Conservation (phyloP, 768 basidiomycete genomes). For the Suillus weaverae region DNA sequence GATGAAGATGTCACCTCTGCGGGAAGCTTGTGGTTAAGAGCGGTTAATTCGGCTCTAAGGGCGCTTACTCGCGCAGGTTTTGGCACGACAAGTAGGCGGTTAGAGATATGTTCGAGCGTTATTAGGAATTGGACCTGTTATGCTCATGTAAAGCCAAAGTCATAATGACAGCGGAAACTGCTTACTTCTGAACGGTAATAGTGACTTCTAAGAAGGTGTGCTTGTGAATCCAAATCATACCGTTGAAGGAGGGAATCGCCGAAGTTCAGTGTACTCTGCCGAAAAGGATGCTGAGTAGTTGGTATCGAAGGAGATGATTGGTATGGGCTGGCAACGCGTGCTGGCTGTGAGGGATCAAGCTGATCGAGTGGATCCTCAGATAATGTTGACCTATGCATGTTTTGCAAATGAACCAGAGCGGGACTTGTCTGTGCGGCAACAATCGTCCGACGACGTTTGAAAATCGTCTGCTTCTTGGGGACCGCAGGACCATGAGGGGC, state of each 20-base stretch:
- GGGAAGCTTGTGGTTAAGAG: conserved; percentile 92
- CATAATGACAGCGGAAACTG: conserved; percentile 7
- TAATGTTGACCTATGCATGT: conserved; percentile 50
- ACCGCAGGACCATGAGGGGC: conserved; percentile 12
- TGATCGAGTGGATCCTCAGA: conserved; percentile 80
- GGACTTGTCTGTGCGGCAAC: conserved; percentile 74
- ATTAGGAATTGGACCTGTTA: conserved; percentile 81
- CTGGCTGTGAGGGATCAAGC: conserved; percentile 44
- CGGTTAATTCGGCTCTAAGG: conserved; percentile 92
- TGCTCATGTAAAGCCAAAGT: conserved; percentile 13
- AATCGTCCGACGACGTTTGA: conserved; percentile 48
- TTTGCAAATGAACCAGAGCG: conserved; percentile 60
- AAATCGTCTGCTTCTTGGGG: conserved; percentile 13
- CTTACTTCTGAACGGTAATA: conserved; percentile 86
- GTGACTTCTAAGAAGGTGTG: conserved; percentile 76
- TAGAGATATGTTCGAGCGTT: conserved; percentile 88
- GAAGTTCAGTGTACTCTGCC: conserved; percentile 42
- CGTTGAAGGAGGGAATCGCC: conserved; percentile 62
- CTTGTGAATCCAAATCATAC: conserved; percentile 68
- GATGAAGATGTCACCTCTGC: conserved; percentile 67
- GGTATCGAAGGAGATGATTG: conserved; percentile 75
- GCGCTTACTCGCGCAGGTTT: conserved; percentile 94
- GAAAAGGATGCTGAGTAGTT: conserved; percentile 44
- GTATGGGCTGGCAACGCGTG: conserved; percentile 46
- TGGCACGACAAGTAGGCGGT: conserved; percentile 87